phyloP scores from a whole-genome alignment of 2,329 filamentous ascomycete genomes.

The Ceratocystis papillata region DNA sequence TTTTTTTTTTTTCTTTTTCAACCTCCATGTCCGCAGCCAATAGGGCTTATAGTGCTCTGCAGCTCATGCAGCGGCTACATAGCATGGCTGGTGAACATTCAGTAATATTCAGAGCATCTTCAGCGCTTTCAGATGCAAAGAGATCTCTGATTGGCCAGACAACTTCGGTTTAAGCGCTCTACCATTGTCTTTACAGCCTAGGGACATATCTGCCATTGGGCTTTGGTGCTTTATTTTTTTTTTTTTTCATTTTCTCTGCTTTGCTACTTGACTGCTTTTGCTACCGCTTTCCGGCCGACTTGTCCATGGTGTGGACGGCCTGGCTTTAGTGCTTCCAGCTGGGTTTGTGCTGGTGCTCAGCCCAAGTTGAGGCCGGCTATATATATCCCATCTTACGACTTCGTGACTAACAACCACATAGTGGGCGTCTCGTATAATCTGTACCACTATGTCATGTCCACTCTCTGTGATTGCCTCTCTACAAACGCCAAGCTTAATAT shows the following conservation, averaged over 20 bases:
- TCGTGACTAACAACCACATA: not conserved
- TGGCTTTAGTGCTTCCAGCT: not conserved
- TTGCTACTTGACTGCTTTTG: not conserved
- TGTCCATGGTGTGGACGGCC: not conserved
- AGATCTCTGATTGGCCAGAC: not conserved
- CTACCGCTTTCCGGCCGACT: not conserved
- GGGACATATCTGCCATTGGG: not conserved
- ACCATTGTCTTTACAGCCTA: too few species aligned
- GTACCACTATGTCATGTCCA: not conserved
- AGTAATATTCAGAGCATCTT: not conserved
- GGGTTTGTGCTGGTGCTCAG: constrained; percentile 25
- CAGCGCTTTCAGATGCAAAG: not conserved
- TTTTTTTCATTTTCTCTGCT: not conserved
- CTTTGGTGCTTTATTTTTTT: constrained; percentile 28
- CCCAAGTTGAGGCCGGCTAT: constrained; percentile 17
- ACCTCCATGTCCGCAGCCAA: too few species aligned
- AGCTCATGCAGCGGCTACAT: not conserved
- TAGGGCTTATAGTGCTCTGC: too few species aligned
- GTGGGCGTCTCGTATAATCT: constrained; percentile 9
- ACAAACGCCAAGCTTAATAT: not conserved
- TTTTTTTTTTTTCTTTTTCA: too few species aligned
- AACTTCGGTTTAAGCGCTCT: not conserved
- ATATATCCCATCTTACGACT: not conserved
- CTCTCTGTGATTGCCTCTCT: not conserved
- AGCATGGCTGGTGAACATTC: not conserved